Percentiles rank a stretch among this genome's conserved stretches.
Evolutionary conservation across 331 rosid species (phyloP).

Genomic region (Acacia pycnantha): DNA sequence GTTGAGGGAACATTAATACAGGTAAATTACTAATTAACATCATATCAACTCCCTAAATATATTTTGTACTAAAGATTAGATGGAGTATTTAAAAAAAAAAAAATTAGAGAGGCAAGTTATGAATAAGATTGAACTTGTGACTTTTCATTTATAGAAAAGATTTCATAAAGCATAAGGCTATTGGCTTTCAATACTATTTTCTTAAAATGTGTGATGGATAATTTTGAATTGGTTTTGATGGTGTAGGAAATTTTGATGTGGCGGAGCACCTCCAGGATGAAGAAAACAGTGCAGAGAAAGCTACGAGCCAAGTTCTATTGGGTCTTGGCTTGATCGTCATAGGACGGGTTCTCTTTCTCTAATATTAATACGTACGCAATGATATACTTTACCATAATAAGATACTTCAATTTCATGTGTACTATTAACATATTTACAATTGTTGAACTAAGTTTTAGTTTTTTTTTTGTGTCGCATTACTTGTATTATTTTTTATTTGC

Average conservation of each 20-base stretch:
- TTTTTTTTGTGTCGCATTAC: no score
- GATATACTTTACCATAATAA: no score
- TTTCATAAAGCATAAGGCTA: background rate
- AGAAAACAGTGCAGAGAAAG: slow-evolving; percentile 38
- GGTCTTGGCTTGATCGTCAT: slow-evolving; percentile 45
- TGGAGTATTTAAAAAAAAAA: no score
- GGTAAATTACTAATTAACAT: no score
- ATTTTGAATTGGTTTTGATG: background rate
- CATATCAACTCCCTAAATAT: no score
- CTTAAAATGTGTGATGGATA: background rate
- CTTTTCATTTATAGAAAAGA: no score
- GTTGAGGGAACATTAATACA: fast-evolving
- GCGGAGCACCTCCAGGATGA: slow-evolving; percentile 50
- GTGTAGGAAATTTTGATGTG: slow-evolving; percentile 71
- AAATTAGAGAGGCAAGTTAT: no score
- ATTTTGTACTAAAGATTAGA: fast-evolving
- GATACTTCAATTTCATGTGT: no score
- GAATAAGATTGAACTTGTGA: fast-evolving
- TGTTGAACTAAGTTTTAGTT: no score
- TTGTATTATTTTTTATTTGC: no score
- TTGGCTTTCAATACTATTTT: no score
- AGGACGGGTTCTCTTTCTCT: slow-evolving; percentile 37
- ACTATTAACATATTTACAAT: no score
- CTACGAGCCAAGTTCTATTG: slow-evolving; percentile 33
- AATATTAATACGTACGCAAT: background rate